These are phyloP conservation scores for Salix udensis DNA, from an alignment of 345 rosid species.

Conservation along the genomic window DNA sequence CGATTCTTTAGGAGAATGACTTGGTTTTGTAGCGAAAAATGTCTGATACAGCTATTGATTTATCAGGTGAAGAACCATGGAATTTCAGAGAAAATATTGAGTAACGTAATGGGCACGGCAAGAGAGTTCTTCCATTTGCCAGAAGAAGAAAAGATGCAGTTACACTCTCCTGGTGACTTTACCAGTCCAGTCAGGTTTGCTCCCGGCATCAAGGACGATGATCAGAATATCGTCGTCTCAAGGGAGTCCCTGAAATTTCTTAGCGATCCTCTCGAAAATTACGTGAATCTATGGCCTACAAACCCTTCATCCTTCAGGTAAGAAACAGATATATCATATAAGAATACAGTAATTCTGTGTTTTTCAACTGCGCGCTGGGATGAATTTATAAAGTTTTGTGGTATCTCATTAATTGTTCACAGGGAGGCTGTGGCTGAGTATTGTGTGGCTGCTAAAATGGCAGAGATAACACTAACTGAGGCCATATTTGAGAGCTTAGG, in stretches of 20 bases:
- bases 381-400: too few relatives aligned
- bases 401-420: too few relatives aligned
- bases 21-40: too few relatives aligned
- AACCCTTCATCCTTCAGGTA: neutral
- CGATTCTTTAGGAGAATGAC: too few relatives aligned
- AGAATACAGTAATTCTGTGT: too few relatives aligned
- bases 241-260: neutral
- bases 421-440: too few relatives aligned
- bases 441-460: neutral
- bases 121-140: neutral
- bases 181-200: neutral
- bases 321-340: too few relatives aligned
- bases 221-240: neutral
- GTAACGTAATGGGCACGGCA: neutral
- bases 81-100: neutral
- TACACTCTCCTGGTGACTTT: neutral
- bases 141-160: neutral
- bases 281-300: neutral
- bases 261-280: neutral
- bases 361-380: too few relatives aligned
- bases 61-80: neutral
- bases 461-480: neutral
- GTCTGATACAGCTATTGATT: too few relatives aligned
- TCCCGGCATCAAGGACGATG: neutral
- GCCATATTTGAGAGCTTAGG: neutral